These are phyloP conservation scores for Pontederia paniculata DNA, from an alignment of 176 grass and related monocot species.

Conservation along the genomic window DNA sequence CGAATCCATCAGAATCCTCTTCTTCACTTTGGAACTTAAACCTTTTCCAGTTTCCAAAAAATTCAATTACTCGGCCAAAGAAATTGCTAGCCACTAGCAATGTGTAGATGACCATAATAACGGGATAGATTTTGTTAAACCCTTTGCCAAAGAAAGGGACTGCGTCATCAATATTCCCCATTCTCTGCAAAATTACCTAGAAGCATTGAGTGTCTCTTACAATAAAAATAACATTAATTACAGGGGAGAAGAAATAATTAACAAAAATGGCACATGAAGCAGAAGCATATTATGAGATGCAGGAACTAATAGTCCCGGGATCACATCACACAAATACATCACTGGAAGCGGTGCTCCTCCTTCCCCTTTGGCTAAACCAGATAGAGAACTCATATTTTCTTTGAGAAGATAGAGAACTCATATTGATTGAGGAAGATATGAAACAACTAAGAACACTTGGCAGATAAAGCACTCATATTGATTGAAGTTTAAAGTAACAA, in stretches of 20 bases:
- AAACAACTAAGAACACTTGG: too few species aligned
- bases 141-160: constrained; percentile 99
- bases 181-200: constrained; percentile 58
- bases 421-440: too few species aligned
- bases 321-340: too few species aligned
- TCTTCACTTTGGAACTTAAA: constrained; percentile 80
- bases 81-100: constrained; percentile 92
- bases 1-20: constrained; percentile 77
- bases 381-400: too few species aligned
- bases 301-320: too few species aligned
- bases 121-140: constrained; percentile 97
- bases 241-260: neutral
- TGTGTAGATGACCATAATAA: constrained; percentile 98
- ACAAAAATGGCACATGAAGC: too few species aligned
- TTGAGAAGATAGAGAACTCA: too few species aligned
- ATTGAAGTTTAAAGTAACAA: too few species aligned
- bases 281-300: too few species aligned
- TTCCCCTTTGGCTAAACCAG: too few species aligned
- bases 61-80: constrained; percentile 84
- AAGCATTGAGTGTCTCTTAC: constrained; percentile 2
- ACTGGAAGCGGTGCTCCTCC: too few species aligned
- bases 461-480: too few species aligned
- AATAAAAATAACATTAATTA: neutral
- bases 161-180: constrained; percentile 97
- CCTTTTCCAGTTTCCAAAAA: constrained; percentile 93